Conservation (phyloP, 139 green algal species). For the Closterium sp. region DNA sequence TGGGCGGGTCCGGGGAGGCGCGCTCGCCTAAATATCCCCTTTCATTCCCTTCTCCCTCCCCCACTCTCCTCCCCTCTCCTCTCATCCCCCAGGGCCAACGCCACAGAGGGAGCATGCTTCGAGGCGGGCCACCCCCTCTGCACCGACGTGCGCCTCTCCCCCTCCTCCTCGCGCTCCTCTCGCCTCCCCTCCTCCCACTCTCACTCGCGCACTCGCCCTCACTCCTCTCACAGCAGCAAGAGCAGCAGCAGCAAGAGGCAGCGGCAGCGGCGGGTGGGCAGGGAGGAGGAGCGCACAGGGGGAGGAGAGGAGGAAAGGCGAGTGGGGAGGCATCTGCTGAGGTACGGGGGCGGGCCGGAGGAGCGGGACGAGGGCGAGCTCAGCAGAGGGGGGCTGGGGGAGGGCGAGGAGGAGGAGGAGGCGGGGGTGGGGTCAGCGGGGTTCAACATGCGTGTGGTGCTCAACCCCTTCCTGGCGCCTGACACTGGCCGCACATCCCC, state of each 20-base stretch:
- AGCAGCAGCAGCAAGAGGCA: background rate
- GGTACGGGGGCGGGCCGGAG: background rate
- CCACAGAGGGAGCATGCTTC: background rate
- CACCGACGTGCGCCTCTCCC: background rate
- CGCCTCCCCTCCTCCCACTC: background rate
- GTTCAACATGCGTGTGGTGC: conserved; percentile 1
- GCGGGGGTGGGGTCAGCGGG: background rate
- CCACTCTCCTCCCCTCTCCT: too few species aligned
- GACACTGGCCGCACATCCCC: background rate
- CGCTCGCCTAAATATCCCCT: too few species aligned
- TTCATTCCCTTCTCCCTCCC: too few species aligned
- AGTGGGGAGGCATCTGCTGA: background rate
- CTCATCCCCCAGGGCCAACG: background rate
- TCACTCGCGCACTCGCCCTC: background rate
- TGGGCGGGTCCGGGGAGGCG: too few species aligned
- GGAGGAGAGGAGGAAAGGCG: too few species aligned
- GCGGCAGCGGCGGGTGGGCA: background rate
- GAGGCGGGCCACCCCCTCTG: background rate
- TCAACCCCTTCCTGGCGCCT: background rate
- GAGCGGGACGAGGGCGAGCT: background rate
- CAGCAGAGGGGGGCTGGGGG: background rate
- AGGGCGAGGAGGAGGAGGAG: background rate
- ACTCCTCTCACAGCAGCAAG: background rate
- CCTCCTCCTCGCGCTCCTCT: background rate
- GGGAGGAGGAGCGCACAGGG: background rate